Base-by-base conservation (phyloP, 2,329 filamentous ascomycete genomes). In the Scedosporium boydii region DNA sequence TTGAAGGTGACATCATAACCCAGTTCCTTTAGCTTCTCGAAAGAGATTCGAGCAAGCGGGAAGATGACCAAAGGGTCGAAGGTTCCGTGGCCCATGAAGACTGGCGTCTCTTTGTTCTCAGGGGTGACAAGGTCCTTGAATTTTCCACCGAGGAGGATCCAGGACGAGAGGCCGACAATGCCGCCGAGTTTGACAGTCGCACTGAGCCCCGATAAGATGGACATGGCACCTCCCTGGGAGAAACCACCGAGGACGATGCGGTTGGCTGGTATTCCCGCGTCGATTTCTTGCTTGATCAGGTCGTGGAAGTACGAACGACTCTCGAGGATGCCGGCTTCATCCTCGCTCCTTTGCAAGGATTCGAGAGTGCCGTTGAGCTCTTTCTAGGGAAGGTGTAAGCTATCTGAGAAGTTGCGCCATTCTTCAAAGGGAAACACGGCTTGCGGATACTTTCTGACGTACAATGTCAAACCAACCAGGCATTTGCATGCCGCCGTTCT, bases 31-130 rank as follows among this genome's bases (percentile, higher is more conserved):
- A 98, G 76, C 63, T 81, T 72, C 48, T 90, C 81, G 3, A 82
- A 84, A 26, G 89, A 91, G 74, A 80, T 73, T 72, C 84, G 76
- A 14, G 90, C 93, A 74, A 89, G 88, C 62, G 82, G 76, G 53
- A 86, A 82, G 67, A 80, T 82, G 7, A 97, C 89, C 3, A 96
- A 77, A 14, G 81, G 81, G 73, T 99, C 93, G 0, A 76, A 76
- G 65, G 87, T 83, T n/a, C 95, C 95, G 69, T 98, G 95, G 12
- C 84, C 91, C 87, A 97, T 89, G 75, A 95, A 90, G 65, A 98
- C 86, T 1, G 90, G 89, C 1, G 91, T 96, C 48, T 88, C 80
- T 74, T 87, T 85, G 67, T 78, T 77, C 6, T 66, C 68, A 14
- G 74, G 71, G 2, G 76, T 73, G 23, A 79, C 66, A 18, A 76